Evolutionary conservation across 1,284 basidiomycete species (phyloP).

Genomic region (Papiliotrema flavescens): DNA sequence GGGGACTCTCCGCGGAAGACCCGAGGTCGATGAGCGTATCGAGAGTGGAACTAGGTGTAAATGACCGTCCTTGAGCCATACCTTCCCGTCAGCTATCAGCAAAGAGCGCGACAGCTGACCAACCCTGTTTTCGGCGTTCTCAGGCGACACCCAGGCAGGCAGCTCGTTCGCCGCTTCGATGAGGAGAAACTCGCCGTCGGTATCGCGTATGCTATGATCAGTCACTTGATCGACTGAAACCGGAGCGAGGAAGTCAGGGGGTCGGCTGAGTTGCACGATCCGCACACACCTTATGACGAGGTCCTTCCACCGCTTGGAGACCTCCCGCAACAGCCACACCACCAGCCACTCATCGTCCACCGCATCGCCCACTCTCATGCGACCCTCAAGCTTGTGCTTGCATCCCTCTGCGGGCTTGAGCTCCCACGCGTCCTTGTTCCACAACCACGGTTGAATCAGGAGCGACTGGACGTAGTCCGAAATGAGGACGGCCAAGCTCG

Average conservation of each 20-base stretch:
- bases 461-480: slow-evolving; percentile 58
- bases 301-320: slow-evolving; percentile 71
- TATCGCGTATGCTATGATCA: slow-evolving; percentile 64
- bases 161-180: slow-evolving; percentile 92
- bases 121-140: slow-evolving; percentile 87
- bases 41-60: slow-evolving; percentile 81
- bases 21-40: slow-evolving; percentile 63
- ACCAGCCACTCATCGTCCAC: slow-evolving; percentile 95
- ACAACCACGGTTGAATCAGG: slow-evolving; percentile 64
- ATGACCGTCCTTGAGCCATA: slow-evolving; percentile 81
- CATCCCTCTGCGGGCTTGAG: slow-evolving; percentile 53
- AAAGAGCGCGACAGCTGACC: slow-evolving; percentile 50
- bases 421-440: slow-evolving; percentile 85
- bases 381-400: slow-evolving; percentile 57
- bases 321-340: slow-evolving; percentile 77
- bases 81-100: slow-evolving; percentile 52
- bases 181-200: slow-evolving; percentile 92
- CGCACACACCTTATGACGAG: slow-evolving; percentile 56
- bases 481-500: slow-evolving; percentile 67
- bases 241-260: slow-evolving; percentile 2
- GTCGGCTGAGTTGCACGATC: not conserved
- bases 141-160: slow-evolving; percentile 86
- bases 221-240: not conserved
- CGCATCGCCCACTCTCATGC: slow-evolving; percentile 84
- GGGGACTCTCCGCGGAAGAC: slow-evolving; percentile 53